Conservation (phyloP, 805 yeast genomes). For the Saccharomycopsis amapae region DNA sequence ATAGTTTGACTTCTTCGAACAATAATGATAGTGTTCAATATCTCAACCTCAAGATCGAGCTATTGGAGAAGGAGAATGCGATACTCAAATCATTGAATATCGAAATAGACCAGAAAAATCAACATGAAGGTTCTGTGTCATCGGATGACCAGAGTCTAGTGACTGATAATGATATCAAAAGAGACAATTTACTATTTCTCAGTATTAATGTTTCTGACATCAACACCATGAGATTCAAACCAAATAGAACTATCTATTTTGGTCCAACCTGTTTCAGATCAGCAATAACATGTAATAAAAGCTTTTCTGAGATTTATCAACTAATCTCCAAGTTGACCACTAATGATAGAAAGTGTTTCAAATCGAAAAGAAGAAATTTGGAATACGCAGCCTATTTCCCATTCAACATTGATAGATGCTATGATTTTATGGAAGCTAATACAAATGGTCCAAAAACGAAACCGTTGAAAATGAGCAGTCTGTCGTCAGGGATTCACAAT, state of each 20-base stretch:
- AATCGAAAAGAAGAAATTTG: slow-evolving; percentile 5
- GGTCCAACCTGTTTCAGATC: slow-evolving; percentile 21
- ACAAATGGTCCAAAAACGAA: not conserved
- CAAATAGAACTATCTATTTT: slow-evolving; percentile 19
- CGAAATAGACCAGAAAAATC: not conserved
- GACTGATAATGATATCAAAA: not conserved
- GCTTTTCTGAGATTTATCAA: slow-evolving; percentile 18
- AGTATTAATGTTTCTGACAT: slow-evolving; percentile 7
- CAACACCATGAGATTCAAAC: slow-evolving; percentile 12
- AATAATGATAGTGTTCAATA: slow-evolving; percentile 8
- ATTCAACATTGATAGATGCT: slow-evolving; percentile 13
- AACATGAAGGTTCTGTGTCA: not conserved
- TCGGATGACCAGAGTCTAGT: not conserved
- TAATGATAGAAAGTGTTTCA: slow-evolving; percentile 16
- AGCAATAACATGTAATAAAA: slow-evolving; percentile 13
- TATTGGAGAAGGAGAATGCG: slow-evolving; percentile 11
- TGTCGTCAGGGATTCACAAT: not conserved
- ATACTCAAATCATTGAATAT: slow-evolving; percentile 4
- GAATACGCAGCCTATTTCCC: slow-evolving; percentile 15
- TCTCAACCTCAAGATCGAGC: slow-evolving; percentile 8
- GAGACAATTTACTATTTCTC: slow-evolving; percentile 4
- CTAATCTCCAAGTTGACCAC: slow-evolving; percentile 16
- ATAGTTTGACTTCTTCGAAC: not conserved
- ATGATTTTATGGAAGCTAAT: not conserved
- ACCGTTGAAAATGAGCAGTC: not conserved